Percentiles rank a stretch among this genome's conserved stretches.
phyloP scores from a whole-genome alignment of 2,329 filamentous ascomycete genomes.

The Lasiodiplodia citricola region DNA sequence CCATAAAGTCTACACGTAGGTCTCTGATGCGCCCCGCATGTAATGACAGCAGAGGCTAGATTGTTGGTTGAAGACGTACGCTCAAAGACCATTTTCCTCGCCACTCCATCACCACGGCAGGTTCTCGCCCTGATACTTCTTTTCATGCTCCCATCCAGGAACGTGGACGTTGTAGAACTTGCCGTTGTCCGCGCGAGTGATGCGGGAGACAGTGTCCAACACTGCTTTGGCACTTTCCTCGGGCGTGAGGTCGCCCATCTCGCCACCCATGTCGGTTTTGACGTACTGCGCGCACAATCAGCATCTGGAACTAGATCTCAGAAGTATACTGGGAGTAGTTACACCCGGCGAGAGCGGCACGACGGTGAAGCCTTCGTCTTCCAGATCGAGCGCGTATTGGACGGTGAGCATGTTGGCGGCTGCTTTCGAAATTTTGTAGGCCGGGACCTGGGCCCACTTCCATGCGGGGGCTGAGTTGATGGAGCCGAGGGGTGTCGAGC shows the following conservation, averaged over 20 bases:
- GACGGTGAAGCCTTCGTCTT: constrained; percentile 50
- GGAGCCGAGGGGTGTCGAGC: constrained; percentile 52
- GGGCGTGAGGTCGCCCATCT: constrained; percentile 49
- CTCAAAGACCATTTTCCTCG: no score
- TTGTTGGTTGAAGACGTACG: no score
- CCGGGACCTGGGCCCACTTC: constrained; percentile 35
- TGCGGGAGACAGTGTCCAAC: constrained; percentile 51
- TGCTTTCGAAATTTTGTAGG: constrained; percentile 55
- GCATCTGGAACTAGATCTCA: neutral
- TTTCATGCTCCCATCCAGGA: constrained; percentile 32
- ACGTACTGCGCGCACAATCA: constrained; percentile 46
- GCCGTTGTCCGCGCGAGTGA: constrained; percentile 49
- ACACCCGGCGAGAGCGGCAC: constrained; percentile 53
- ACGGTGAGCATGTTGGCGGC: constrained; percentile 56
- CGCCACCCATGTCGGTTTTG: constrained; percentile 51
- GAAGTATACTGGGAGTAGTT: constrained; percentile 28
- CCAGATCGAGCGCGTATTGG: constrained; percentile 47
- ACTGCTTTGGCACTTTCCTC: constrained; percentile 47
- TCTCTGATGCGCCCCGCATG: no score
- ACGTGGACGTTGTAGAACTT: constrained; percentile 55
- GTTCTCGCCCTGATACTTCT: no score
- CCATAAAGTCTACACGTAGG: no score
- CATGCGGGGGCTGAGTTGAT: constrained; percentile 38
- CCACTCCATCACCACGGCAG: no score
- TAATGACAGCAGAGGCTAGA: no score